These are phyloP conservation scores for Boletus coccyginus DNA, from an alignment of 768 basidiomycete genomes.

Conservation along the genomic window DNA sequence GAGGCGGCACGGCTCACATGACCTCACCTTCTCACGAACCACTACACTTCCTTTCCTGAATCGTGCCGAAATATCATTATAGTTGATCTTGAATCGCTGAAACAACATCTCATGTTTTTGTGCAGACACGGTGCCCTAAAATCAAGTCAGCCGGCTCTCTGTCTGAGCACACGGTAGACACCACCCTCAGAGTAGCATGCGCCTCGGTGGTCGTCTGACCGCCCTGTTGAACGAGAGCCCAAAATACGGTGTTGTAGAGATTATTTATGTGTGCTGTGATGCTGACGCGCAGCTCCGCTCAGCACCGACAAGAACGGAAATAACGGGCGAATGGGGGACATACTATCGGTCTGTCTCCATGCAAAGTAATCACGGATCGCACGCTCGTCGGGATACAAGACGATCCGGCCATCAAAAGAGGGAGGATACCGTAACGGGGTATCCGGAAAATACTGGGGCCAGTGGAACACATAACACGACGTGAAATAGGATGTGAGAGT, in stretches of 20 bases:
- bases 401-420: constrained; percentile 87
- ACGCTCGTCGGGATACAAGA: constrained; percentile 71
- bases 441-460: constrained; percentile 77
- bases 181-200: constrained; percentile 73
- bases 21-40: constrained; percentile 57
- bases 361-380: constrained; percentile 89
- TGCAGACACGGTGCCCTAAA: constrained; percentile 82
- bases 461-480: constrained; percentile 84
- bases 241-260: constrained; percentile 93
- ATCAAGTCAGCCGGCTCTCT: constrained; percentile 9
- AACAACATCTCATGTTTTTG: constrained; percentile 93
- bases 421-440: constrained; percentile 77
- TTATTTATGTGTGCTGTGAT: constrained; percentile 93
- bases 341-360: constrained; percentile 96
- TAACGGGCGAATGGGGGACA: constrained; percentile 26
- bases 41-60: constrained; percentile 86
- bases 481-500: constrained; percentile 87
- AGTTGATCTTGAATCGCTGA: constrained; percentile 80
- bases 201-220: constrained; percentile 77
- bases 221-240: constrained; percentile 88
- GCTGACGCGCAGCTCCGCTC: constrained; percentile 17
- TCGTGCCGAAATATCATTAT: constrained; percentile 67
- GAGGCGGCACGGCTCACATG: neutral
- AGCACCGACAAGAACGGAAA: neutral
- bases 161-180: constrained; percentile 6